Percentiles rank a stretch among this genome's conserved stretches.
Conservation (phyloP, 179 eudicot genomes). For the Heliamphora ciliata region DNA sequence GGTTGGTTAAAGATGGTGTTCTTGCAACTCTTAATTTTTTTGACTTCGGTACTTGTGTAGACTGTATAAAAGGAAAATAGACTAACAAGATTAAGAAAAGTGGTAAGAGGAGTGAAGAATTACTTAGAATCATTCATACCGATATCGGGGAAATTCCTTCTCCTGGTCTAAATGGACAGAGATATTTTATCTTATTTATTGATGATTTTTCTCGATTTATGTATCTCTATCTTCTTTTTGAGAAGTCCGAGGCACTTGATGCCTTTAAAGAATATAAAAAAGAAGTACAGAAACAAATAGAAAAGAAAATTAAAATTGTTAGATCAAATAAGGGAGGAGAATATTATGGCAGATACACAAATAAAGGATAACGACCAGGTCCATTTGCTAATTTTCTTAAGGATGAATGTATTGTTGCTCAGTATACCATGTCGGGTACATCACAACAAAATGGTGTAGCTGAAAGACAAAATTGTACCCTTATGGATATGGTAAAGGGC, state of each 20-base stretch:
- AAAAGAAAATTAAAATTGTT: slow-evolving; percentile 2
- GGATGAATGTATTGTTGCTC: neutral
- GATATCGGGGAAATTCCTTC: neutral
- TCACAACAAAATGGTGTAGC: neutral
- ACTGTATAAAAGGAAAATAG: slow-evolving; percentile 6
- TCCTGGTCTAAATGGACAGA: neutral
- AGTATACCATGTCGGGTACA: neutral
- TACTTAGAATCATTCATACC: neutral
- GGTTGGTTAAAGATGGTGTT: neutral
- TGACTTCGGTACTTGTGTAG: slow-evolving; percentile 2
- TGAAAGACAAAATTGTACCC: neutral
- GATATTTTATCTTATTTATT: neutral
- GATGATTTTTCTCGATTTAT: neutral
- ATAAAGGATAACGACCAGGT: neutral
- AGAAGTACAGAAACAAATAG: neutral
- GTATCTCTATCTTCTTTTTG: neutral
- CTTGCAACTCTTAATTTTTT: neutral
- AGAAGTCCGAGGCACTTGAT: neutral
- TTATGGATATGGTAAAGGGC: neutral
- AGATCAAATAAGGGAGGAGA: neutral
- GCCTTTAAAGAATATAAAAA: neutral
- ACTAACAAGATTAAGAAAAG: neutral
- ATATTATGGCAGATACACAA: neutral
- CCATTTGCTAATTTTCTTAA: slow-evolving; percentile 1
- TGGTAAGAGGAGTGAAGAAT: neutral